A percentile compares a stretch with the other conserved stretches of the same genome.
phyloP scores from a whole-genome alignment of 2,329 filamentous ascomycete species.

The Hypoxylon sp. region DNA sequence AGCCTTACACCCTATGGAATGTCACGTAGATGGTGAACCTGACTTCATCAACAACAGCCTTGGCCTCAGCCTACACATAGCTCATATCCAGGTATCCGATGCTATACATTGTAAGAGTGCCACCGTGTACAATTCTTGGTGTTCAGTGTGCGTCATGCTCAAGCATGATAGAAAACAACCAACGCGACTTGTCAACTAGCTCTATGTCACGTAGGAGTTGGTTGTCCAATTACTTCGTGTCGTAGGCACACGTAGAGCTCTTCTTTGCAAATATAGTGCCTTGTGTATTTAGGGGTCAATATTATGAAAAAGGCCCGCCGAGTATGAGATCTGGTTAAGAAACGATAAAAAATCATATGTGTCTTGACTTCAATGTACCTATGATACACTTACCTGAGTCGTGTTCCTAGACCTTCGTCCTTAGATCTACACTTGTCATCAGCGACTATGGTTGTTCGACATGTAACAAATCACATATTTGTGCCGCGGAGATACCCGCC shows the following conservation, averaged over 20 bases:
- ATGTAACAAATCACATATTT: conserved; percentile 27
- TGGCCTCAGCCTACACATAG: conserved; percentile 19
- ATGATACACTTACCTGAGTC: conserved; percentile 17
- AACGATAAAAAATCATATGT: background rate
- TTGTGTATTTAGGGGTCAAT: background rate
- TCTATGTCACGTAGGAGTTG: background rate
- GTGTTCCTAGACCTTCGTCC: conserved; percentile 34
- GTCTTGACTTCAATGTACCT: background rate
- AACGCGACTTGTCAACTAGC: background rate
- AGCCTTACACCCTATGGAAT: conserved; percentile 26
- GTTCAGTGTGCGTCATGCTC: background rate
- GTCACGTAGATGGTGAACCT: conserved; percentile 5
- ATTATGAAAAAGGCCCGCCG: background rate
- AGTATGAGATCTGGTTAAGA: background rate
- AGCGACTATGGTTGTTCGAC: conserved; percentile 10
- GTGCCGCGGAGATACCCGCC: conserved; percentile 29
- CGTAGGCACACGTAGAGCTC: background rate
- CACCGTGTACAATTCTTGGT: background rate
- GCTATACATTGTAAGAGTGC: conserved; percentile 7
- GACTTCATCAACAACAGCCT: conserved; percentile 28
- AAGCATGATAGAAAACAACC: conserved; percentile 1
- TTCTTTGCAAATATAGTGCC: background rate
- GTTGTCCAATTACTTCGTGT: background rate
- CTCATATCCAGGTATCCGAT: conserved; percentile 20
- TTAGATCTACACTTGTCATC: conserved; percentile 20